Conservation (phyloP, 495 filamentous ascomycete genomes). For the Xylaria bambusicola region DNA sequence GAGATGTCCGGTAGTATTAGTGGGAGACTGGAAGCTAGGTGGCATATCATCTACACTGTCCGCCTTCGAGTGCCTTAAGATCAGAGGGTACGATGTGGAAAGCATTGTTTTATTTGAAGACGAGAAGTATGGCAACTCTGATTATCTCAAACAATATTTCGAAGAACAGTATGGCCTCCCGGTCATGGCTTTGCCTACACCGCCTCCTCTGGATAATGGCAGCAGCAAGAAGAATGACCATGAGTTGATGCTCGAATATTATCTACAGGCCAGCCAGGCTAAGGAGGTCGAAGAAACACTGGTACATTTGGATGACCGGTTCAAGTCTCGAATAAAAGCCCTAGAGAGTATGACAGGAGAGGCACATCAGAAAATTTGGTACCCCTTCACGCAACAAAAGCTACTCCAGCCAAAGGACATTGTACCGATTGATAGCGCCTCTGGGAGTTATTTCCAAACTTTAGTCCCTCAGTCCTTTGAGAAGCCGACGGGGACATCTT, state of each 20-base stretch:
- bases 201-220: slow-evolving; percentile 40
- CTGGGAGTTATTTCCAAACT: slow-evolving; percentile 73
- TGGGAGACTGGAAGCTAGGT: slow-evolving; percentile 70
- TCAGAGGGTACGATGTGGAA: slow-evolving; percentile 74
- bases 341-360: slow-evolving; percentile 59
- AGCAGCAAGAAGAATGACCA: slow-evolving; percentile 44
- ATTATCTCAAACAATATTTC: slow-evolving; percentile 67
- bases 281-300: slow-evolving; percentile 36
- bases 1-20: slow-evolving; percentile 68
- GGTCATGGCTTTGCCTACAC: slow-evolving; percentile 53
- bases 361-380: slow-evolving; percentile 69
- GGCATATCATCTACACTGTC: slow-evolving; percentile 75
- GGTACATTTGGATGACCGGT: slow-evolving; percentile 49
- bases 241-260: slow-evolving; percentile 61
- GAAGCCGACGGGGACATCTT: slow-evolving; percentile 2
- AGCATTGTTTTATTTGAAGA: slow-evolving; percentile 65
- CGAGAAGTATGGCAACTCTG: slow-evolving; percentile 62
- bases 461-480: slow-evolving; percentile 27
- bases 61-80: slow-evolving; percentile 69
- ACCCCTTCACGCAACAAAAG: slow-evolving; percentile 80
- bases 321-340: slow-evolving; percentile 52
- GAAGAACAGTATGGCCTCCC: slow-evolving; percentile 52
- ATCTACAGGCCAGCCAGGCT: slow-evolving; percentile 46
- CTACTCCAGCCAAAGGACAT: slow-evolving; percentile 60
- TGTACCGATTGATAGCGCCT: slow-evolving; percentile 71